Evolutionary conservation across 441 rosid species (phyloP).

Genomic region (Gossypium trilobum): DNA sequence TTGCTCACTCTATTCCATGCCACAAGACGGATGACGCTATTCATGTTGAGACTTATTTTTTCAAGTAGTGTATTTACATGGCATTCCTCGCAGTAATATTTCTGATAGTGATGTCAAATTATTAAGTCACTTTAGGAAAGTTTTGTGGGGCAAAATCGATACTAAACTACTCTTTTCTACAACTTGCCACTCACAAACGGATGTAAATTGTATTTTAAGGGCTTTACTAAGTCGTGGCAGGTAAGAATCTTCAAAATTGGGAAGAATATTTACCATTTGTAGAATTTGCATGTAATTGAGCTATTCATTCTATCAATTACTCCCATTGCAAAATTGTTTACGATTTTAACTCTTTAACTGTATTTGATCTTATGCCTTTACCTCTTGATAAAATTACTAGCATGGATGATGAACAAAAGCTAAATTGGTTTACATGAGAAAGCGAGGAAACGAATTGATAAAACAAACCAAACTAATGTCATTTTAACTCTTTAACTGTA

Average conservation of each 20-base stretch:
- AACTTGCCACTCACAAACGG: not conserved
- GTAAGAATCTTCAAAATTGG: not conserved
- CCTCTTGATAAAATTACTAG: not conserved
- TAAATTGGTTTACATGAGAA: not conserved
- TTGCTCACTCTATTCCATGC: too few species aligned
- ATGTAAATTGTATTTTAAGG: not conserved
- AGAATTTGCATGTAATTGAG: not conserved
- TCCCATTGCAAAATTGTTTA: not conserved
- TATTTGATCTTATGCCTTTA: not conserved
- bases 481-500: too few species aligned
- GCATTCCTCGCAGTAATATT: too few species aligned
- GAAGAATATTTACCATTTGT: not conserved
- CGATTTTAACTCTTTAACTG: not conserved
- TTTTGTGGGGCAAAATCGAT: not conserved
- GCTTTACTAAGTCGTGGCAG: not conserved
- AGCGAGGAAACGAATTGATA: not conserved
- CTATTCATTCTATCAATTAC: not conserved
- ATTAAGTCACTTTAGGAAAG: not conserved
- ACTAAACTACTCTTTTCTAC: not conserved
- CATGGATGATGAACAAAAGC: not conserved
- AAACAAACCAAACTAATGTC: not conserved
- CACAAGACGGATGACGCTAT: too few species aligned
- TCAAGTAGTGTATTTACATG: too few species aligned
- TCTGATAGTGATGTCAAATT: not conserved
- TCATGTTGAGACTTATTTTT: too few species aligned